Conservation (phyloP, 139 green algal genomes). For the Chlamydomonas urium region DNA sequence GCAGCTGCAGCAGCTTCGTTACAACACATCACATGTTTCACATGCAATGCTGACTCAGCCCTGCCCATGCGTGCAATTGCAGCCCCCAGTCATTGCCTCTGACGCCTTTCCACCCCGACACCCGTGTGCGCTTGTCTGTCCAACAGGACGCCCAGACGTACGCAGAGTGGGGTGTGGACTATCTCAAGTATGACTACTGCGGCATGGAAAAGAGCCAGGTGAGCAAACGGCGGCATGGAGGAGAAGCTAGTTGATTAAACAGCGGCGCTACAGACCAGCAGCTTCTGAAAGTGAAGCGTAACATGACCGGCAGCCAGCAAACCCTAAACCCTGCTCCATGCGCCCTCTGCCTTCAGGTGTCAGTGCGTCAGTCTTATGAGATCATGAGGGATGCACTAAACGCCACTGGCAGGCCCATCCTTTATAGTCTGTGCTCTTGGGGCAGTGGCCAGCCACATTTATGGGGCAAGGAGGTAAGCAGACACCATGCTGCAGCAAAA, state of each 20-base stretch:
- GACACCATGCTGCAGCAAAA: too few species aligned
- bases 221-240: too few species aligned
- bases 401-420: constrained; percentile 57
- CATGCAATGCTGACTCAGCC: too few species aligned
- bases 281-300: background rate
- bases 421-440: constrained; percentile 74
- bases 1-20: too few species aligned
- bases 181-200: constrained; percentile 60
- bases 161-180: constrained; percentile 70
- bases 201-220: constrained; percentile 10
- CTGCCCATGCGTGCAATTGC: too few species aligned
- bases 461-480: constrained; percentile 51
- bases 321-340: too few species aligned
- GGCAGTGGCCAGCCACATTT: constrained; percentile 60
- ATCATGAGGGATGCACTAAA: constrained; percentile 68
- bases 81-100: too few species aligned
- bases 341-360: too few species aligned
- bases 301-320: too few species aligned
- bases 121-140: background rate
- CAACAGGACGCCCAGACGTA: constrained; percentile 61
- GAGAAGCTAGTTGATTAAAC: too few species aligned
- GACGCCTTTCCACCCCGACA: constrained; percentile 6
- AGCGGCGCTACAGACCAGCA: too few species aligned
- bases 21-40: too few species aligned
- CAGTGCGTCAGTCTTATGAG: constrained; percentile 35